Base-by-base conservation (phyloP, 306 rosid genomes). In the Prunus davidiana region DNA sequence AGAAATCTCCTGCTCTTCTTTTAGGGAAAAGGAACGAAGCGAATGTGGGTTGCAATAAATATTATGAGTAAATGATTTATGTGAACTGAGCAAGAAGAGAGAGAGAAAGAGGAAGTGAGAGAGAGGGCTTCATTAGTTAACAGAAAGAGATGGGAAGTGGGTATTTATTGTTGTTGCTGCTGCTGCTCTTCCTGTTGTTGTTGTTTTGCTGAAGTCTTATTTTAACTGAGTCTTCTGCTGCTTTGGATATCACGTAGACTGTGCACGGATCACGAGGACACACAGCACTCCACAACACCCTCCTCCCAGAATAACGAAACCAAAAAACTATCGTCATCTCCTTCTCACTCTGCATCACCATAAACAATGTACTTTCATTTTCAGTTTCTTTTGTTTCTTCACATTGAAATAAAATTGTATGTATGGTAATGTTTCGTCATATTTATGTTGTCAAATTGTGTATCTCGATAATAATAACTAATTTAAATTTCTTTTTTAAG, bases 251-350 rank as follows among this genome's bases (percentile, higher is more conserved):
- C 74, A 43, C 57, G 46, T 70, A 74, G 78, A 65, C 79, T n/a
- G 70, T 79, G 68, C 79, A 51, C 85, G 28, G 78, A 89, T 86
- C 86, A 86, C 86, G 85, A 86, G 84, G 74, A 75, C 34, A 63
- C 80, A 84, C 74, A 54, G 49, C 64, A 22, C 50, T 34, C 27
- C 28, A 32, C 43, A n/a, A 6, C 24, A 12, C 18, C 27, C 38
- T 24, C 10, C 6, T 18, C 27, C 47, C 60, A 72, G 32, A 41
- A 14, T 73, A 73, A 73, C 60, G 68, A 22, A 56, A 47, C 10
- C 43, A 41, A 20, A 22, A 20, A 14, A 8, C 76, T 34, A 14
- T 22, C 38, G 18, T n/a, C 78, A 27, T 27, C 30, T 49, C 55
- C 14, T 28, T 49, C 55, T 6, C 19, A 19, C n/a, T 32, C 75